phyloP scores from a whole-genome alignment of 805 yeast genomes.

The Schwanniomyces vanrijiae region DNA sequence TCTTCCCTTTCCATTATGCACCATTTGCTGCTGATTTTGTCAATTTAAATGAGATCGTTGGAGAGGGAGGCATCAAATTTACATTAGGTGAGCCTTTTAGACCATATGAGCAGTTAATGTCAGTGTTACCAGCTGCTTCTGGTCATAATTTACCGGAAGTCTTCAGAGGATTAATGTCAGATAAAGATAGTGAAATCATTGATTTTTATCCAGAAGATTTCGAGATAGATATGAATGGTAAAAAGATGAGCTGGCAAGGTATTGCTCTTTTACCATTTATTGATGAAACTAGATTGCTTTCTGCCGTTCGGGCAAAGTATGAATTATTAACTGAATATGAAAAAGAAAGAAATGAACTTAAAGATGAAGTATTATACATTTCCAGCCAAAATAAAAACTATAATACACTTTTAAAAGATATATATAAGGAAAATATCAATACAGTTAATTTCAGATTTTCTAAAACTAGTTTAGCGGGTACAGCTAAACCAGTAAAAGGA shows the following conservation, averaged over 20 bases:
- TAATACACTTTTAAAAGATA: constrained; percentile 28
- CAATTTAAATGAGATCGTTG: constrained; percentile 47
- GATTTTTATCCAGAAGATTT: constrained; percentile 91
- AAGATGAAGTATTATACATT: constrained; percentile 67
- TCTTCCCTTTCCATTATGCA: constrained; percentile 94
- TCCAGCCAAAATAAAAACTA: constrained; percentile 61
- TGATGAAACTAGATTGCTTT: constrained; percentile 72
- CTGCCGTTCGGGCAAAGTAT: constrained; percentile 67
- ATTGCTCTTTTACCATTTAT: constrained; percentile 88
- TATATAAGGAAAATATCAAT: constrained; percentile 41
- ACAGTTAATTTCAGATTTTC: constrained; percentile 46
- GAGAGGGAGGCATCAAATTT: constrained; percentile 53
- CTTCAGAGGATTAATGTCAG: constrained; percentile 79
- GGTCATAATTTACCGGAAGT: constrained; percentile 81
- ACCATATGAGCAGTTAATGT: constrained; percentile 93
- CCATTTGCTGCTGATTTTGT: constrained; percentile 92
- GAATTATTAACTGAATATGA: constrained; percentile 66
- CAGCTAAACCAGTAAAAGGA: constrained; percentile 32
- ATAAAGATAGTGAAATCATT: constrained; percentile 75
- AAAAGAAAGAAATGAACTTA: constrained; percentile 63
- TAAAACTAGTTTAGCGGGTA: constrained; percentile 61
- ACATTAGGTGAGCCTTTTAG: constrained; percentile 73
- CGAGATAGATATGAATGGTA: constrained; percentile 92
- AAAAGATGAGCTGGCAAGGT: constrained; percentile 94
- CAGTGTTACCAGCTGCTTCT: constrained; percentile 92